phyloP scores from a whole-genome alignment of 345 rosid species.

The Rhizophora apiculata region DNA sequence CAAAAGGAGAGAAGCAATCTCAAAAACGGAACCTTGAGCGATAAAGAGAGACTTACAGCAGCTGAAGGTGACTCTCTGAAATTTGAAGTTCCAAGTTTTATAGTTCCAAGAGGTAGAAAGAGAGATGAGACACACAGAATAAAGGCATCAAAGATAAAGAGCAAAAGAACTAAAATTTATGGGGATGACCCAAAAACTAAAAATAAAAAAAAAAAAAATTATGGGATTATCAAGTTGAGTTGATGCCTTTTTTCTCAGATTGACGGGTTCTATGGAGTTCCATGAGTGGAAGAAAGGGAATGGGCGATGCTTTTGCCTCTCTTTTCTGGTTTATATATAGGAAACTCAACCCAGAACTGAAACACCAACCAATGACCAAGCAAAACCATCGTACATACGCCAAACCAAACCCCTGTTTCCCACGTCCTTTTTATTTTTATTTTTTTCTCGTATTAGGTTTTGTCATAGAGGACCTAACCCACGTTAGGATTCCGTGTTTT shows the following conservation, averaged over 20 bases:
- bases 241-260: background rate
- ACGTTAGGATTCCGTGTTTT: slow-evolving; percentile 43
- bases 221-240: background rate
- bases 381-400: slow-evolving; percentile 3
- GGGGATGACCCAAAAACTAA: no score
- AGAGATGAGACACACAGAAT: background rate
- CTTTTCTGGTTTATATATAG: slow-evolving; percentile 25
- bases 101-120: background rate
- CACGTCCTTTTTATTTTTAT: no score
- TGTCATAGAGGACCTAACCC: slow-evolving; percentile 31
- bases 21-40: background rate
- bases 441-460: no score
- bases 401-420: slow-evolving; percentile 23
- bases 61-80: background rate
- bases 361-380: slow-evolving; percentile 3
- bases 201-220: background rate
- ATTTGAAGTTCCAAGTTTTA: background rate
- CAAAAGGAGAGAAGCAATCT: background rate
- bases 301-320: background rate
- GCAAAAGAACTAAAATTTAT: background rate
- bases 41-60: slow-evolving; percentile 23
- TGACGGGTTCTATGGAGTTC: no score
- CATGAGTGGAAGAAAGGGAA: no score
- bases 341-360: background rate
- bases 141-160: slow-evolving; percentile 8